A percentile compares a stretch with the other conserved stretches of the same genome.
phyloP scores from a whole-genome alignment of 257 asterid species.

The Cordia subcordata region DNA sequence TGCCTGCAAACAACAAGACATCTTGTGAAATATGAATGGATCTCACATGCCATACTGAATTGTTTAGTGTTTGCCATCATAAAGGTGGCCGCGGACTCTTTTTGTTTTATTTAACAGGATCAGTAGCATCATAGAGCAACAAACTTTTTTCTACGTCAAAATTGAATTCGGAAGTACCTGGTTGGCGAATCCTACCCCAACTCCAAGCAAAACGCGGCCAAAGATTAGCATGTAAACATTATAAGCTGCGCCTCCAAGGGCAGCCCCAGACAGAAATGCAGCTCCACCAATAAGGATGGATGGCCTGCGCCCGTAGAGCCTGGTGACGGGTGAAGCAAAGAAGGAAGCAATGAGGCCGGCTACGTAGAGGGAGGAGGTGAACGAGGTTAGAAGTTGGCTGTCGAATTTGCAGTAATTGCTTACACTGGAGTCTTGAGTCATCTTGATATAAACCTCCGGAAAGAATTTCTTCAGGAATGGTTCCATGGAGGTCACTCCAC shows the following conservation, averaged over 20 bases:
- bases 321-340: constrained; percentile 44
- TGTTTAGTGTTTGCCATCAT: no score
- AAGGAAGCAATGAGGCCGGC: constrained; percentile 51
- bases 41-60: no score
- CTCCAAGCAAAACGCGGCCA: constrained; percentile 47
- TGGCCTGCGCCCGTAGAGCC: constrained; percentile 39
- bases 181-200: constrained; percentile 56
- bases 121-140: not conserved
- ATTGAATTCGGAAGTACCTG: constrained; percentile 42
- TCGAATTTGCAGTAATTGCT: constrained; percentile 59
- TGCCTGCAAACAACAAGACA: constrained; percentile 11
- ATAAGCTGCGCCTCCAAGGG: constrained; percentile 37
- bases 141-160: no score
- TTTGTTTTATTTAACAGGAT: not conserved
- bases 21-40: not conserved
- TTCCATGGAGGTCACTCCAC: constrained; percentile 55
- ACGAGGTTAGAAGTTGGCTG: constrained; percentile 40
- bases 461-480: constrained; percentile 46
- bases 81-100: no score
- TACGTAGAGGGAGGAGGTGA: constrained; percentile 50
- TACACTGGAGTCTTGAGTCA: constrained; percentile 19
- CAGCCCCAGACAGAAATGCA: constrained; percentile 42
- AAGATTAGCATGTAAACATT: constrained; percentile 42
- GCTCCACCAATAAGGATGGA: constrained; percentile 45
- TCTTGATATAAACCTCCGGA: constrained; percentile 29